A percentile compares a stretch with the other conserved stretches of the same genome.
phyloP scores from a whole-genome alignment of 169 alveolate species.

The Plasmodium malariae region DNA sequence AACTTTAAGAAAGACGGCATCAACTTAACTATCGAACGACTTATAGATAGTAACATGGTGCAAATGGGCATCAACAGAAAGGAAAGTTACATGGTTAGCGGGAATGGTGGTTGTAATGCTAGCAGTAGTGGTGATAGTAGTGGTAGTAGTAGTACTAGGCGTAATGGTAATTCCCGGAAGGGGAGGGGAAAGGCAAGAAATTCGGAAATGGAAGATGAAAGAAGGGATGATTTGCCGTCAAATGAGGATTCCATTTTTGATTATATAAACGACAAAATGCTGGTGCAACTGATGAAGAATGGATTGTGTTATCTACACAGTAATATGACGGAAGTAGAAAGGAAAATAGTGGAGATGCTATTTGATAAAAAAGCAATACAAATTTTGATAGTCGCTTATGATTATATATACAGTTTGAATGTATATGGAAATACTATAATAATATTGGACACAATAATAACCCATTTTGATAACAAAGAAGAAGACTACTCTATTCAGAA shows the following conservation, averaged over 20 bases:
- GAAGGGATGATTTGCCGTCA: background rate
- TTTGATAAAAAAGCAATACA: constrained; percentile 89
- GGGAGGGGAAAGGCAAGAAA: background rate
- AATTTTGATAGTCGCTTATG: constrained; percentile 92
- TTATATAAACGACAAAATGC: background rate
- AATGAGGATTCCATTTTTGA: constrained; percentile 12
- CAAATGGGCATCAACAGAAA: too few species aligned
- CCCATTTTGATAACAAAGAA: constrained; percentile 88
- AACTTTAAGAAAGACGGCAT: too few species aligned
- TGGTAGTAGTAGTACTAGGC: background rate
- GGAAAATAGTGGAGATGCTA: constrained; percentile 86
- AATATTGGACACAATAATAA: constrained; percentile 87
- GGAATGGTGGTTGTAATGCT: constrained; percentile 40
- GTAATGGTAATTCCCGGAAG: background rate
- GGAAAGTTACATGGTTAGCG: constrained; percentile 7
- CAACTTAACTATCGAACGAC: too few species aligned
- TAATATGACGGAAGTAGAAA: constrained; percentile 86
- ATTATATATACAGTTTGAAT: constrained; percentile 94
- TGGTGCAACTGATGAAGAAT: constrained; percentile 10
- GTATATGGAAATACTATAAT: constrained; percentile 87
- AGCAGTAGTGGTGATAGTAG: constrained; percentile 10
- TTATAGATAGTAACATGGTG: too few species aligned
- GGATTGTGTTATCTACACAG: constrained; percentile 84
- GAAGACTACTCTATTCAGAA: constrained; percentile 96
- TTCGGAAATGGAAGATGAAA: background rate